Base-by-base conservation (phyloP, 805 yeast species). In the Wickerhamiella vanderwaltii region DNA sequence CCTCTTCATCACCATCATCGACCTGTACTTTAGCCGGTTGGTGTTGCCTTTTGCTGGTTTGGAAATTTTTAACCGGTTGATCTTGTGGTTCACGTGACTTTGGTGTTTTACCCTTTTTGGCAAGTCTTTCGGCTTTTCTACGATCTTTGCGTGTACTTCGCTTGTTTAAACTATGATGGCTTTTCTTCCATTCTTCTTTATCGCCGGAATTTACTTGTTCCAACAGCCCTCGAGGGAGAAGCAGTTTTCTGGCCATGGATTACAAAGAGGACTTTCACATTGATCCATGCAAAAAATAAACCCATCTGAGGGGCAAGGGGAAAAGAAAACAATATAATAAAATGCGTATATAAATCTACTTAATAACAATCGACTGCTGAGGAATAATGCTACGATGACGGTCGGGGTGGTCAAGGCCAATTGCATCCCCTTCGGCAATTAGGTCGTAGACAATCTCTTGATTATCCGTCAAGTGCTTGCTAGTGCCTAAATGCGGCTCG, bases 401-500 rank as follows among this genome's bases (percentile, higher is more conserved):
- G 56, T 85, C 95, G 1, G 91, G 86, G 54, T 84, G 94, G 55
- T 91, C 95, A 55, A 91, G 65, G 20, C 87, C 93, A 39, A 91
- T 62, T 24, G 66, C 68, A 45, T 72, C 77, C 34, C 65, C 65
- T 7, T 65, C 63, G 13, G 64, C 59, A 44, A 77, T 55, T 31
- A 69, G 70, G 41, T 77, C 77, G 55, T 65, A 79, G 13, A 86
- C 61, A 4, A 69, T 64, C 33, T 72, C 49, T 6, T 70, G 71
- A 19, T 73, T 75, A 40, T 75, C 76, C 1, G 71, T 75, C 68
- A 50, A 50, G 54, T 13, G 20, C 30, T 17, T 15, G 39, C 39
- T 24, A n/a, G 13, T 26, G 13, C 39, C 30, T 16, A 16, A 13
- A 4, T 25, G 29, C 15, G 29, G 13, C 13, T 25, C 30, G 26